These are phyloP conservation scores for Raphanus hybrid DNA, from an alignment of 441 rosid genomes.

Conservation along the genomic window DNA sequence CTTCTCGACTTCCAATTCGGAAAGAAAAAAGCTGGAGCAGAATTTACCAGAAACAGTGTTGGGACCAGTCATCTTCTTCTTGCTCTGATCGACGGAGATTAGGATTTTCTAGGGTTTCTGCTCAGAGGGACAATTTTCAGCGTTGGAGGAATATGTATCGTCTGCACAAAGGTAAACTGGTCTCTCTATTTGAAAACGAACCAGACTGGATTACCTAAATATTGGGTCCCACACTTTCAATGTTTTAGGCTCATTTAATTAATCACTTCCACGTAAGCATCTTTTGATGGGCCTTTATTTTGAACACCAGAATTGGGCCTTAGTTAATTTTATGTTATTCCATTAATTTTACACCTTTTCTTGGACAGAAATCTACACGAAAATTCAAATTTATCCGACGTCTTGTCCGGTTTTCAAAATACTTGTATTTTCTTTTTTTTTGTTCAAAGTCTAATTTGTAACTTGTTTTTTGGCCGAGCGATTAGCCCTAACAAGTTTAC, in stretches of 20 bases:
- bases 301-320: no score
- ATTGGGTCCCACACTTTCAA: no score
- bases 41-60: conserved; percentile 32
- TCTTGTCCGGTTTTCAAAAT: neutral
- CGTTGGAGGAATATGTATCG: no score
- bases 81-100: neutral
- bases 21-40: neutral
- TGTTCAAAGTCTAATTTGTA: neutral
- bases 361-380: neutral
- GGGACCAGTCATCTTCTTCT: conserved; percentile 33
- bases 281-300: neutral
- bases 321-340: neutral
- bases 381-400: neutral
- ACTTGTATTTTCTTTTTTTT: neutral
- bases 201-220: no score
- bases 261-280: no score
- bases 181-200: no score
- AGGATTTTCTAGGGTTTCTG: neutral
- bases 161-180: no score
- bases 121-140: no score
- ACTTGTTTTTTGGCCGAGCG: neutral
- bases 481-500: neutral
- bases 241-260: no score
- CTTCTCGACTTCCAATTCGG: neutral
- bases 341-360: neutral